Conservation (phyloP, 768 basidiomycete genomes). For the Tricholoma furcatifolium region DNA sequence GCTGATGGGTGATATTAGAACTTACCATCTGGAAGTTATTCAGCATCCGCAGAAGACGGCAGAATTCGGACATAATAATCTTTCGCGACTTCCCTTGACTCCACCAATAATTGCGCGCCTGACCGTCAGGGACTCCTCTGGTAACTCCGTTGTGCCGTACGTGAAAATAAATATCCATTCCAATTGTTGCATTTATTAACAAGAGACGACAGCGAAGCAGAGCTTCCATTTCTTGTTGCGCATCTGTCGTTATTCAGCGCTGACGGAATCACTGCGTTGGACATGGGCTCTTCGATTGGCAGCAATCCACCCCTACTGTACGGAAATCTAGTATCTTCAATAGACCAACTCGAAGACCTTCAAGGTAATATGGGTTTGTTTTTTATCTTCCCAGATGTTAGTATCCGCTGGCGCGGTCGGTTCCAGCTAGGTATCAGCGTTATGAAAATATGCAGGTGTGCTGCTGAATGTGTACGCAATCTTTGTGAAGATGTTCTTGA, state of each 20-base stretch:
- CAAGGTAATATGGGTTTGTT: constrained; percentile 81
- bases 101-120: constrained; percentile 84
- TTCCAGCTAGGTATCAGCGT: constrained; percentile 77
- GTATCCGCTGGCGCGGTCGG: constrained; percentile 73
- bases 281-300: constrained; percentile 60
- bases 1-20: constrained; percentile 34
- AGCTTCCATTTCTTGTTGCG: constrained; percentile 85
- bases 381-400: constrained; percentile 90
- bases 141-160: constrained; percentile 76
- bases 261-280: constrained; percentile 62
- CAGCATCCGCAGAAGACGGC: constrained; percentile 84
- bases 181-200: constrained; percentile 5
- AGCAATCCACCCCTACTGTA: constrained; percentile 65
- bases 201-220: constrained; percentile 62
- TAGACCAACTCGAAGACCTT: constrained; percentile 77
- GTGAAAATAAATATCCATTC: constrained; percentile 30
- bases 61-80: constrained; percentile 70
- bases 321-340: constrained; percentile 81
- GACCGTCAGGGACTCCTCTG: constrained; percentile 68
- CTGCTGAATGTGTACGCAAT: too few species aligned
- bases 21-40: constrained; percentile 81
- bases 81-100: constrained; percentile 80
- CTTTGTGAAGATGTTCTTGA: too few species aligned
- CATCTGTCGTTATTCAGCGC: constrained; percentile 74
- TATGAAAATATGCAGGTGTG: constrained; percentile 74